Conservation (phyloP, 805 yeast genomes). For the Ogataea allantospora region DNA sequence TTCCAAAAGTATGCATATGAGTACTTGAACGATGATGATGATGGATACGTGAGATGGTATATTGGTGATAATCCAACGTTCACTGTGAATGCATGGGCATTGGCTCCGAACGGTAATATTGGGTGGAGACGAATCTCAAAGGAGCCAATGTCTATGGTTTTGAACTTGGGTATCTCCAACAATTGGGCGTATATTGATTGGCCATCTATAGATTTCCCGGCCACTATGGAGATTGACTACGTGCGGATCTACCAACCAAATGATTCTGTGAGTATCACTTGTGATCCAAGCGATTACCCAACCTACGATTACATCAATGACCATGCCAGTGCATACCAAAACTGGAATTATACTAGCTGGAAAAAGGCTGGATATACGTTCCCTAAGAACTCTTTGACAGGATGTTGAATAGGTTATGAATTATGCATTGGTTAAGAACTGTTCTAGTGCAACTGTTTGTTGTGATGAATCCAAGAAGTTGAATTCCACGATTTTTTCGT, state of each 20-base stretch:
- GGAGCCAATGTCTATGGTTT: conserved; percentile 89
- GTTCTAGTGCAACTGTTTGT: conserved; percentile 6
- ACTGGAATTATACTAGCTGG: conserved; percentile 76
- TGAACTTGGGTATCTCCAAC: conserved; percentile 88
- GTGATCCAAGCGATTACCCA: conserved; percentile 86
- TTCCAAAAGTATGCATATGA: conserved; percentile 81
- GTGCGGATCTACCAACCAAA: conserved; percentile 91
- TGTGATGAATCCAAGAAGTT: conserved; percentile 10
- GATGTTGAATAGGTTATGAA: conserved; percentile 26
- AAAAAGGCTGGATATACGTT: conserved; percentile 63
- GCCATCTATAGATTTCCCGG: conserved; percentile 78
- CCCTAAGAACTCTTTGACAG: conserved; percentile 63
- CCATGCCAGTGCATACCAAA: conserved; percentile 67
- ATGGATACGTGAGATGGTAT: conserved; percentile 83
- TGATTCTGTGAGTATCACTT: conserved; percentile 57
- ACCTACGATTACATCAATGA: conserved; percentile 76
- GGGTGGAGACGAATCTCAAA: conserved; percentile 78
- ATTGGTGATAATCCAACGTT: conserved; percentile 79
- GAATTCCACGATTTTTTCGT: conserved; percentile 11
- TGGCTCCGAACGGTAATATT: conserved; percentile 89
- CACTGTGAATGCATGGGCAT: conserved; percentile 68
- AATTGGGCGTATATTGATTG: conserved; percentile 95
- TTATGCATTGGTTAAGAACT: conserved; percentile 4
- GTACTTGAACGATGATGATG: conserved; percentile 63
- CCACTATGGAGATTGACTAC: conserved; percentile 71